These are phyloP conservation scores for Smallanthus sonchifolius DNA, from an alignment of 129 eudicot genomes.

Conservation along the genomic window DNA sequence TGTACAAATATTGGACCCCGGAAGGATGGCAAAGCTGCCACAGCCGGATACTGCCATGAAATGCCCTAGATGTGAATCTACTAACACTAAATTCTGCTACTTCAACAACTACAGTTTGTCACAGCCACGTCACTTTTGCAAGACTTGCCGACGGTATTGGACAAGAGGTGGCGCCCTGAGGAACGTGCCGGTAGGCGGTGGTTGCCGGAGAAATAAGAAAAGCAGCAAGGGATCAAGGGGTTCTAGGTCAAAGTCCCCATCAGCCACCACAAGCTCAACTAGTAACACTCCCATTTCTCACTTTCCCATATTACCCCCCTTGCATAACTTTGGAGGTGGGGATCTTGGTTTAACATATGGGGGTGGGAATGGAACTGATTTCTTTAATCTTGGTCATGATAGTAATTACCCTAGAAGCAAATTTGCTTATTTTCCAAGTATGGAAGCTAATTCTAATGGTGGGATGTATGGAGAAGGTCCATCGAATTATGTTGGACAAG, in stretches of 20 bases:
- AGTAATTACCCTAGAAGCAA: slow-evolving; percentile 23
- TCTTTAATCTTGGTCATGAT: slow-evolving; percentile 22
- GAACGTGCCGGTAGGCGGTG: slow-evolving; percentile 47
- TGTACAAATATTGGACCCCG: slow-evolving; percentile 28
- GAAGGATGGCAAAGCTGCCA: slow-evolving; percentile 32
- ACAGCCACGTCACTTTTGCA: slow-evolving; percentile 42
- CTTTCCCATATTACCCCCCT: slow-evolving; percentile 32
- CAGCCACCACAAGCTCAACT: slow-evolving; percentile 26
- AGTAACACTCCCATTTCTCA: slow-evolving; percentile 24
- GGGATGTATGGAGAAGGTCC: slow-evolving; percentile 34
- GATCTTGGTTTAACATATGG: slow-evolving; percentile 31
- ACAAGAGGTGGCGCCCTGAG: slow-evolving; percentile 39
- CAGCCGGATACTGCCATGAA: slow-evolving; percentile 34
- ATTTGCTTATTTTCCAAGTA: slow-evolving; percentile 29
- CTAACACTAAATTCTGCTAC: slow-evolving; percentile 50
- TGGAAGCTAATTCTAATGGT: slow-evolving; percentile 13
- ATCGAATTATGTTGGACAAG: slow-evolving; percentile 20
- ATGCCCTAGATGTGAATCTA: slow-evolving; percentile 43
- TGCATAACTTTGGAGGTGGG: slow-evolving; percentile 37
- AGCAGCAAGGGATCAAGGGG: slow-evolving; percentile 29
- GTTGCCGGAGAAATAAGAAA: slow-evolving; percentile 49
- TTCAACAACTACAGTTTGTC: slow-evolving; percentile 41
- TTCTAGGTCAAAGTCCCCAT: slow-evolving; percentile 34
- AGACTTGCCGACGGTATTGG: slow-evolving; percentile 35
- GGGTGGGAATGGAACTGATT: slow-evolving; percentile 25